Percentiles rank a stretch among this genome's conserved stretches.
phyloP scores from a whole-genome alignment of 768 basidiomycete species.

The Leccinellum albellum region DNA sequence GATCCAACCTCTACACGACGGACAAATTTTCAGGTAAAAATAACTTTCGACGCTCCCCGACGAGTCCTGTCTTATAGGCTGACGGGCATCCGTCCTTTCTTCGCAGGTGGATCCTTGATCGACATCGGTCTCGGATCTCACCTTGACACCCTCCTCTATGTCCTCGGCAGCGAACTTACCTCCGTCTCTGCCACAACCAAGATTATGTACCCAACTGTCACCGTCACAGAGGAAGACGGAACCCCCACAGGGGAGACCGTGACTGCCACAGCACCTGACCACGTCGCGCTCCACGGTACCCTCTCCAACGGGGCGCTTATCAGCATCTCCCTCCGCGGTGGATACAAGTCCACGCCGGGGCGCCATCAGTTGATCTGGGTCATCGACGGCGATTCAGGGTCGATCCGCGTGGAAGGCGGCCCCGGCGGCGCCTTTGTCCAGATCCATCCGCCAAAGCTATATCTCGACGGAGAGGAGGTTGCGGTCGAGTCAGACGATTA shows the following conservation, averaged over 20 bases:
- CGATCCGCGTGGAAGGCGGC: conserved; percentile 6
- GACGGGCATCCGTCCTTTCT: neutral
- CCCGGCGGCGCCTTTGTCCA: neutral
- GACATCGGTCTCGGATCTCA: conserved; percentile 5
- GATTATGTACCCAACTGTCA: conserved; percentile 3
- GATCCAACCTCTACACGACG: neutral
- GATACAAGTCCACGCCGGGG: conserved; percentile 8
- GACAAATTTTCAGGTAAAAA: neutral
- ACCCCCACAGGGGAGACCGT: conserved; percentile 4
- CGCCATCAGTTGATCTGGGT: conserved; percentile 9
- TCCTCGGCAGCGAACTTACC: conserved; percentile 1
- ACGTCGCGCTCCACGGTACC: conserved; percentile 2
- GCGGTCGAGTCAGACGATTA: neutral
- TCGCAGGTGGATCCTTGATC: neutral
- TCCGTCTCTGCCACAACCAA: conserved; percentile 4
- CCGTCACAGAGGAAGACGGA: conserved; percentile 1
- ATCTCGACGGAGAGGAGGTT: conserved; percentile 7
- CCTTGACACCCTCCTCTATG: conserved; percentile 4
- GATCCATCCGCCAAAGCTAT: conserved; percentile 3
- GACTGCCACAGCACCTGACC: conserved; percentile 1
- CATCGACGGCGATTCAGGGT: conserved; percentile 9
- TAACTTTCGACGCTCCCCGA: neutral
- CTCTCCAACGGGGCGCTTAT: conserved; percentile 6
- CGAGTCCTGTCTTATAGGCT: neutral
- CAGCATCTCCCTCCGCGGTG: conserved; percentile 2